phyloP scores from a whole-genome alignment of 2,329 filamentous ascomycete species.

The Claviceps sp. region DNA sequence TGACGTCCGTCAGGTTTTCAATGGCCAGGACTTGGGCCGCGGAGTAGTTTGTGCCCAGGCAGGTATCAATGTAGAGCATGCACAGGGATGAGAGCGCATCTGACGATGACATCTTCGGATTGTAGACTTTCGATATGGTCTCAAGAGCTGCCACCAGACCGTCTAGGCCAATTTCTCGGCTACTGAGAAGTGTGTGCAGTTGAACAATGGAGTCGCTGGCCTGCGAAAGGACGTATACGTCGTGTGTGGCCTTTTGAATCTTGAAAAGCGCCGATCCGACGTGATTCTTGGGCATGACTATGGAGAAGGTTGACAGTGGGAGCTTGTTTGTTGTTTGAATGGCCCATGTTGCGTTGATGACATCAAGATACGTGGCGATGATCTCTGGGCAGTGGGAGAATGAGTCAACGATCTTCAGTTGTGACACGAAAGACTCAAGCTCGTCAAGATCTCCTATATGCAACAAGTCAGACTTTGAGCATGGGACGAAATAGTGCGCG shows the following conservation, averaged over 20 bases:
- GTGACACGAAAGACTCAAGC: conserved; percentile 17
- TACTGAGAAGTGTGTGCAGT: conserved; percentile 17
- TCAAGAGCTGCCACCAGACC: conserved; percentile 24
- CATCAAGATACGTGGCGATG: conserved; percentile 31
- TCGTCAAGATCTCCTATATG: conserved; percentile 17
- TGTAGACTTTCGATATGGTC: conserved; percentile 18
- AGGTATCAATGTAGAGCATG: conserved; percentile 29
- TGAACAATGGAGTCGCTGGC: conserved; percentile 10
- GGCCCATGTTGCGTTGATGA: conserved; percentile 27
- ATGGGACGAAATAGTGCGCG: background rate
- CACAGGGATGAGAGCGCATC: conserved; percentile 21
- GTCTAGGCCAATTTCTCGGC: conserved; percentile 17
- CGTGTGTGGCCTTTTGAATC: conserved; percentile 23
- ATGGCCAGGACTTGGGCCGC: conserved; percentile 35
- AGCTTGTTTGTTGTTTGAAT: conserved; percentile 13
- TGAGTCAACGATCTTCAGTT: conserved; percentile 12
- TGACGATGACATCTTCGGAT: conserved; percentile 14
- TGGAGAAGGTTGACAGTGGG: conserved; percentile 10
- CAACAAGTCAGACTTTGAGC: conserved; percentile 1
- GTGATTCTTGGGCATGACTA: conserved; percentile 6
- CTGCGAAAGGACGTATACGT: conserved; percentile 21
- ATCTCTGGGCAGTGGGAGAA: conserved; percentile 25
- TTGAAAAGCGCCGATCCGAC: conserved; percentile 24
- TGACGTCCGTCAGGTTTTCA: conserved; percentile 29
- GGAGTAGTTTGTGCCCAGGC: conserved; percentile 22